Evolutionary conservation across 106 monocot genomes (phyloP).

Genomic region (Cymbidium sinense): DNA sequence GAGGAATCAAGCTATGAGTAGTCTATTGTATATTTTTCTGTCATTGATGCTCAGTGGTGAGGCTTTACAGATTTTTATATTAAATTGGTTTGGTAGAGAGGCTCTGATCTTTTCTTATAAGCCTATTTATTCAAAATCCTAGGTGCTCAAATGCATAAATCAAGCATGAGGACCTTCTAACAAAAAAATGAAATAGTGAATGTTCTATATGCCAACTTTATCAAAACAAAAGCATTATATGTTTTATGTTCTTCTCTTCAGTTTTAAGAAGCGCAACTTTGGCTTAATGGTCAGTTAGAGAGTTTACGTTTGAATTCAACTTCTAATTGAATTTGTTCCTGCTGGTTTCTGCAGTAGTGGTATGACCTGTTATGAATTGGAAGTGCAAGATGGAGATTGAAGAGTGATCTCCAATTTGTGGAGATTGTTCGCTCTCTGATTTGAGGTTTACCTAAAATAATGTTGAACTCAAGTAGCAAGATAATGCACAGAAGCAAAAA

Average conservation of each 20-base stretch:
- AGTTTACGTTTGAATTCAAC: neutral
- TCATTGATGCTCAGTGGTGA: neutral
- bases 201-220: no score
- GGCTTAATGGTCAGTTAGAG: neutral
- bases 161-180: neutral
- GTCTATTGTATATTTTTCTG: neutral
- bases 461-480: neutral
- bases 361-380: neutral
- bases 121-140: neutral
- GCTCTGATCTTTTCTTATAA: neutral
- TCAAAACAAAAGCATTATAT: neutral
- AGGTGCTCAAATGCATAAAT: neutral
- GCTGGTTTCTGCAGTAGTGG: neutral
- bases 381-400: neutral
- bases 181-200: neutral
- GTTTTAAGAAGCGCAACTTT: neutral
- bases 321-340: neutral
- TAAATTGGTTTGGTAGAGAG: neutral
- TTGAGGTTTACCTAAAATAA: neutral
- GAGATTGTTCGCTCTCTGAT: neutral
- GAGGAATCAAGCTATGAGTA: no score
- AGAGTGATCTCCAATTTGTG: neutral
- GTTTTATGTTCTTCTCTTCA: neutral
- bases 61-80: no score
- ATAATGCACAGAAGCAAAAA: conserved; percentile 1